A percentile compares a stretch with the other conserved stretches of the same genome.
These are phyloP conservation scores for Lithospermum erythrorhizon DNA, from an alignment of 257 asterid genomes.

Conservation along the genomic window DNA sequence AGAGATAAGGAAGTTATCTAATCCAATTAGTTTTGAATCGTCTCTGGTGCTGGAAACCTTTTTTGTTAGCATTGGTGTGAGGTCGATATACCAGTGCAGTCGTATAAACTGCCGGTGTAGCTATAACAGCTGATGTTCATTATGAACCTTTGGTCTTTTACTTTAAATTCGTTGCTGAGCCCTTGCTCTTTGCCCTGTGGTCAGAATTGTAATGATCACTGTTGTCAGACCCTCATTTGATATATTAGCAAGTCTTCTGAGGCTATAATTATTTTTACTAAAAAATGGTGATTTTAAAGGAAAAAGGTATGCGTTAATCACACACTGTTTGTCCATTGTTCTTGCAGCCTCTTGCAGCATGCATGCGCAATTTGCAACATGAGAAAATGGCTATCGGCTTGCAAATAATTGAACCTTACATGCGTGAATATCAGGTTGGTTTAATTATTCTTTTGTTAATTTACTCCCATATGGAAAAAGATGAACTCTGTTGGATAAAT, in stretches of 20 bases:
- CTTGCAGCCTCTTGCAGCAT: slow-evolving; percentile 79
- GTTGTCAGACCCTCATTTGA: neutral
- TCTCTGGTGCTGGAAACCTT: no score
- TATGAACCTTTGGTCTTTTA: no score
- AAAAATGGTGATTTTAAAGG: neutral
- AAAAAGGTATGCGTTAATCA: neutral
- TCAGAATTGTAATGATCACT: no score
- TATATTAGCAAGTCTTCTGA: neutral
- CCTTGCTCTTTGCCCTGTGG: no score
- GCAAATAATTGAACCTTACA: slow-evolving; percentile 77
- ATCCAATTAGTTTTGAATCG: no score
- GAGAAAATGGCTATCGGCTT: slow-evolving; percentile 78
- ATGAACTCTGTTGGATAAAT: no score
- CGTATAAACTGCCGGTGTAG: no score
- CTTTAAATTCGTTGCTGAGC: no score
- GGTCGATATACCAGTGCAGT: no score
- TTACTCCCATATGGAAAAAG: neutral
- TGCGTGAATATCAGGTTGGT: slow-evolving; percentile 90
- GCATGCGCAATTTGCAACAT: slow-evolving; percentile 82
- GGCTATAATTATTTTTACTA: neutral
- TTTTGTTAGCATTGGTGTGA: no score
- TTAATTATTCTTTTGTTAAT: neutral
- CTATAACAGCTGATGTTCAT: no score
- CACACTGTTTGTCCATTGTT: neutral
- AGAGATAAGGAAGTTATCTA: no score